Base-by-base conservation (phyloP, 2,329 filamentous ascomycete genomes). In the Tolypocladium capitatum region DNA sequence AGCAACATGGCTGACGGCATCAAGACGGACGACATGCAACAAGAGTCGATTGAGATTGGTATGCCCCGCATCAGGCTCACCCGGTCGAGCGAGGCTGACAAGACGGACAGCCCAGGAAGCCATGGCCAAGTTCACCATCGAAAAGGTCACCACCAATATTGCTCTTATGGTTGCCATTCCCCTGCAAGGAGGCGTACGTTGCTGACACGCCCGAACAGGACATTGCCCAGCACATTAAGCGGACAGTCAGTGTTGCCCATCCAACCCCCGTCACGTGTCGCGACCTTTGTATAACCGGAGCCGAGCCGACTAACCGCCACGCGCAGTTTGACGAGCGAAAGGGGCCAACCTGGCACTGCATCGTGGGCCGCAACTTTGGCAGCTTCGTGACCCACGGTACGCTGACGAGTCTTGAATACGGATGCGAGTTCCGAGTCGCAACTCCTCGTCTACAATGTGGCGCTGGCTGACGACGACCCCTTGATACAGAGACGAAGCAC, bases 311-410 rank as follows among this genome's bases (percentile, higher is more conserved):
- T 48, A 6, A 32, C 40, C 16, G 21, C 41, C 33, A 27, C 14
- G 28, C 6, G 46, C 60, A 97, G 91, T 97, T 98, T 61, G 92
- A 98, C 67, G 86, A 87, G 61, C 84, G 90, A 64, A 96, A 96
- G 73, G 92, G 92, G 33, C 90, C 91, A 53, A 98, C 92, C 65
- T 98, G 91, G 92, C 92, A 98, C 71, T 98, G 92, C 71, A 96
- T 98, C 57, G 92, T 98, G 32, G 92, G 92, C 53, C 80, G 92
- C 58, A 97, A 98, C 76, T 98, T 98, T 71, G 92, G 92, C 58
- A 97, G 91, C 71, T 98, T 97, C 59, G 92, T 98, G 46, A 98
- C 92, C 36, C 92, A 98, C 63, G 90, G 90, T 95, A 78, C 52
- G 78, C 58, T 43, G 21, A 48, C 20, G 21, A 21, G n/a, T 11